Base-by-base conservation (phyloP, 2,329 filamentous ascomycete species). In the Bipolaris cookei region DNA sequence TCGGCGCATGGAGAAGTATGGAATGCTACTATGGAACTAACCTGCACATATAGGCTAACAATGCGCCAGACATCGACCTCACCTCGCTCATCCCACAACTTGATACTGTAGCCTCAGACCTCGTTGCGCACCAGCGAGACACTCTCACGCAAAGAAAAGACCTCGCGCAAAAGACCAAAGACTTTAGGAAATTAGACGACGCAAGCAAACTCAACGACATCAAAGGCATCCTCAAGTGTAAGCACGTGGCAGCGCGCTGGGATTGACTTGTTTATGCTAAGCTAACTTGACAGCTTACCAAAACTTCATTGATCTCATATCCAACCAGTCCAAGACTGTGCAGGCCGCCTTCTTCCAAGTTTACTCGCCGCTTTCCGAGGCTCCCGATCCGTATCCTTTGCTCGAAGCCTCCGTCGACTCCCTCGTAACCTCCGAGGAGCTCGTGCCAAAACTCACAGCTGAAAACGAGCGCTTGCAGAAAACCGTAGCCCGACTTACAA, bases 161-260 rank as follows among this genome's bases (percentile, higher is more conserved):
- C 59, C 82, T 99, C 18, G 95, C 96, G n/a, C 93, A 97, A 74
- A 98, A 97, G 83, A 99, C 95, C 0, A 99, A 99, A 72, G 94
- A 98, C 70, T 99, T 98, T 68, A 85, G 93, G 59, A 98, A 97
- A 76, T 84, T 96, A 10, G 94, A 98, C 68, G 92, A 99, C 81
- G 81, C 89, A 10, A 86, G 86, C 54, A 99, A 98, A 77, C 80
- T 99, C 51, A 82, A 83, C 4, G 95, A 99, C 76, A 88, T 96
- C 80, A 99, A 98, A 79, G 87, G 87, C 37, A 80, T 99, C 48
- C 79, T 99, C 57, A 97, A 97, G 83, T 88, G 91, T 92, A 74
- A 20, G 68, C 44, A 46, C 35, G 14, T 25, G 14, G 7, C 13
- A 7, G 28, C 16, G 16, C 37, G 41, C 23, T 16, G 14, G 21